Evolutionary conservation across 2,329 filamentous ascomycete genomes (phyloP).

Genomic region (Fusarium hainanense): DNA sequence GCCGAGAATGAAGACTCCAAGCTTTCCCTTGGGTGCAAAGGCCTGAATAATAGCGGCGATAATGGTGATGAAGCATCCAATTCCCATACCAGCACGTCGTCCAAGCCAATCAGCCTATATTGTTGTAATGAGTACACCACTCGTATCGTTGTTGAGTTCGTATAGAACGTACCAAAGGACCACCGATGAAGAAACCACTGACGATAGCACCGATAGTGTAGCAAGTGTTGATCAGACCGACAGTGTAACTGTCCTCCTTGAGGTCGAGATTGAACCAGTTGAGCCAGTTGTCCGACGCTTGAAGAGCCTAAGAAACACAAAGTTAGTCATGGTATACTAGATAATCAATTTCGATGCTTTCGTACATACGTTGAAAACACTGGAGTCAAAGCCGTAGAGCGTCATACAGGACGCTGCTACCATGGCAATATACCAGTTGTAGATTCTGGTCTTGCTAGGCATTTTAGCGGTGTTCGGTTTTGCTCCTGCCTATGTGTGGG

Average conservation of each 20-base stretch:
- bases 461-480: slow-evolving; percentile 47
- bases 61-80: slow-evolving; percentile 73
- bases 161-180: slow-evolving; percentile 60
- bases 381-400: slow-evolving; percentile 79
- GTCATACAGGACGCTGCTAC: slow-evolving; percentile 81
- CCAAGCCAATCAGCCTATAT: slow-evolving; percentile 66
- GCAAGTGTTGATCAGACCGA: slow-evolving; percentile 70
- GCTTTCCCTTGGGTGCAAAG: slow-evolving; percentile 68
- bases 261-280: slow-evolving; percentile 67
- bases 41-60: slow-evolving; percentile 76
- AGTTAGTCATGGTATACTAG: slow-evolving; percentile 7
- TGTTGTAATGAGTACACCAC: slow-evolving; percentile 15
- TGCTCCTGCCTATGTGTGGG: background rate
- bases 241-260: slow-evolving; percentile 56
- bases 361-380: slow-evolving; percentile 70
- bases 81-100: slow-evolving; percentile 72
- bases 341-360: background rate
- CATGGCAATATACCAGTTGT: slow-evolving; percentile 68
- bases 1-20: slow-evolving; percentile 75
- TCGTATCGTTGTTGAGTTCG: background rate
- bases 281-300: slow-evolving; percentile 74
- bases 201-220: slow-evolving; percentile 79
- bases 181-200: slow-evolving; percentile 75
- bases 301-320: slow-evolving; percentile 58
- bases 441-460: slow-evolving; percentile 49